Evolutionary conservation across 108 stramenopile species (phyloP), one percentile per base, ranked within the genome.

Genomic region (Stephanodiscus minutulus): DNA sequence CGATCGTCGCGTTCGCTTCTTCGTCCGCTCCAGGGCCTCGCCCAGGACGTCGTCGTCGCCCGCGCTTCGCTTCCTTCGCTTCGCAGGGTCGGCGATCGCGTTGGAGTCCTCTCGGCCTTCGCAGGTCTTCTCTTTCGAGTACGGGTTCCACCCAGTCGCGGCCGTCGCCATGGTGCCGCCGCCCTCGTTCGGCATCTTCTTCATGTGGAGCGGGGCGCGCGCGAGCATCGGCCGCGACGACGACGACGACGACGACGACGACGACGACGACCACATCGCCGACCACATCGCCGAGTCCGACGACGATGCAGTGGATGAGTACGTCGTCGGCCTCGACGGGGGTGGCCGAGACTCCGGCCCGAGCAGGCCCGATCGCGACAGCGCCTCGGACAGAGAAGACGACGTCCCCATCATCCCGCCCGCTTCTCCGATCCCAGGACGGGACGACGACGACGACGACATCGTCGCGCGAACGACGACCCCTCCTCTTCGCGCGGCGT

Each of bases 151-250:
- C 63, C 5, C 37, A 36, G n/a, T 13, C 29, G 21, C 17, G 3
- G 9, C 29, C 11, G 47, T 36, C 43, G 28, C 47, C 15, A 25
- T 64, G 24, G 41, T 33, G 3, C 3, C 31, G 31, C 31, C 31
- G 31, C 31, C 28, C 24, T 6, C 61, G 61, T 21, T 63, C 22
- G 44, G 43, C 6, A 43, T 9, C 44, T 79, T 72, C 35, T 68
- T 79, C 78, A 79, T 79, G 46, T 79, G 78, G 17, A 67, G 31
- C 7, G 78, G 77, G 24, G 70, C 77, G 49, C 49, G 61, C 62
- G 60, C 57, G 43, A 77, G n/a, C 5, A 47, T 22, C 17, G 61
- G 68, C 22, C 48, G 6, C 31, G 21, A 20, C n/a, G 8, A 37
- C 13, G 31, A 33, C 31, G 31, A n/a, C n/a, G n/a, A n/a, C n/a